Evolutionary conservation across 768 basidiomycete species (phyloP), one percentile per base, ranked within the genome.

Genomic region (Mycena alexandri): DNA sequence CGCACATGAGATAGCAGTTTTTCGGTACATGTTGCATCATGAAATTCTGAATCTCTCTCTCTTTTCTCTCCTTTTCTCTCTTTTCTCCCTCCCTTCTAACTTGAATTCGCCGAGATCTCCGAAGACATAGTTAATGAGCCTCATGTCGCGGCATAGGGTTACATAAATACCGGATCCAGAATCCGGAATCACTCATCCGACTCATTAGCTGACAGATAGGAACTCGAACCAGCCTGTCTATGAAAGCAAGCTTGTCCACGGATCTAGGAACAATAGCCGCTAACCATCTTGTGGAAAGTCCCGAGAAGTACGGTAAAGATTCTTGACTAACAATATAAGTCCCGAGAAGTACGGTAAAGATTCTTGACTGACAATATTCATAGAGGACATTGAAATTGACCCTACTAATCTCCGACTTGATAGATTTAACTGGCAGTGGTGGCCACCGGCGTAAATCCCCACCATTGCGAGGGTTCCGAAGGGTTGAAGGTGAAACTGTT

Each of bases 391-490:
- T 48, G 46, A 48, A 38, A 41, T 38, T 48, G 58, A 60, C 38
- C 29, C 58, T 60, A 60, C 56, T 50, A 50, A 48, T 60, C 47
- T 50, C 47, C 34, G 38, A 60, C 58, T 24, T 48, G 46, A 48
- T 60, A 24, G 58, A 48, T 48, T 48, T 33, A 60, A 50, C 56
- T 46, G 56, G 44, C 25, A 46, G 56, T 58, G 21, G 25, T 46
- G 44, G 58, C 58, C 47, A 60, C 58, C 58, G 58, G 58, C 46
- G 58, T 60, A 50, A 60, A 60, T 50, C 58, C 58, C 58, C 58
- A 60, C 46, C 46, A 60, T 60, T 60, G 58, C 34, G 58, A 60
- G 46, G 58, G 58, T 50, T 60, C 58, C 58, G 6, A 8, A 60
- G 34, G 36, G 34, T 36, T 38, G 58, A 24, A 48, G 36, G 46